These are phyloP conservation scores for Penicillium paneum DNA, from an alignment of 2,329 filamentous ascomycete genomes.

Conservation along the genomic window DNA sequence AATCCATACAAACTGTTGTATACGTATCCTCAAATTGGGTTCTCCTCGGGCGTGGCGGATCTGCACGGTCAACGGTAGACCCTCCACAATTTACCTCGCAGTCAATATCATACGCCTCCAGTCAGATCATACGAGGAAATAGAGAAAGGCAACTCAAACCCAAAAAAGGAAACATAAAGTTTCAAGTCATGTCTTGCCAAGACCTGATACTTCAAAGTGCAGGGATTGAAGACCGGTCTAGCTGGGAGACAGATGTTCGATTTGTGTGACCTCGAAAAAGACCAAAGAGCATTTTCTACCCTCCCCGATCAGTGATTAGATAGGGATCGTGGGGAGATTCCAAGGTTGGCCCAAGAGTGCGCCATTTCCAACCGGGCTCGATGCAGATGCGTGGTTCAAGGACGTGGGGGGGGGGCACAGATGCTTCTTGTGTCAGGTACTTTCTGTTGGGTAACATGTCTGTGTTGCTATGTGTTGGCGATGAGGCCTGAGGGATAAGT, in stretches of 20 bases:
- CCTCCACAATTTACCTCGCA: neutral
- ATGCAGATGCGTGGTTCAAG: slow-evolving; percentile 7
- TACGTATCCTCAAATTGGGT: neutral
- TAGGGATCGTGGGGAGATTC: slow-evolving; percentile 1
- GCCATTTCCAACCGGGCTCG: neutral
- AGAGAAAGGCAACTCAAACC: neutral
- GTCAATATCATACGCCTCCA: neutral
- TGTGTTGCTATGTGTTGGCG: neutral
- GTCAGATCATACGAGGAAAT: neutral
- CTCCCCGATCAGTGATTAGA: neutral
- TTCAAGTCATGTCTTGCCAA: slow-evolving; percentile 10
- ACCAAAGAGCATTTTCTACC: neutral
- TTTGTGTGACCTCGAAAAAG: slow-evolving; percentile 1
- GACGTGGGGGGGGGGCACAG: neutral
- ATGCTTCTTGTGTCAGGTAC: neutral
- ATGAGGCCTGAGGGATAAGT: neutral
- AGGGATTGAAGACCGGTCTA: slow-evolving; percentile 4
- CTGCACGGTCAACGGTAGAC: neutral
- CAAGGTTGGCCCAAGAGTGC: neutral
- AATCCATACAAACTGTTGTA: neutral
- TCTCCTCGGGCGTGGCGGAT: neutral
- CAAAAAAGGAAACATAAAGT: slow-evolving; percentile 1
- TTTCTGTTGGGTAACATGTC: slow-evolving; percentile 7
- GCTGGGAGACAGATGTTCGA: slow-evolving; percentile 1
- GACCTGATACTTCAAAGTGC: slow-evolving; percentile 5